These are phyloP conservation scores for Geotrichum phurueaensis DNA, from an alignment of 1,139 yeast species.

Conservation along the genomic window DNA sequence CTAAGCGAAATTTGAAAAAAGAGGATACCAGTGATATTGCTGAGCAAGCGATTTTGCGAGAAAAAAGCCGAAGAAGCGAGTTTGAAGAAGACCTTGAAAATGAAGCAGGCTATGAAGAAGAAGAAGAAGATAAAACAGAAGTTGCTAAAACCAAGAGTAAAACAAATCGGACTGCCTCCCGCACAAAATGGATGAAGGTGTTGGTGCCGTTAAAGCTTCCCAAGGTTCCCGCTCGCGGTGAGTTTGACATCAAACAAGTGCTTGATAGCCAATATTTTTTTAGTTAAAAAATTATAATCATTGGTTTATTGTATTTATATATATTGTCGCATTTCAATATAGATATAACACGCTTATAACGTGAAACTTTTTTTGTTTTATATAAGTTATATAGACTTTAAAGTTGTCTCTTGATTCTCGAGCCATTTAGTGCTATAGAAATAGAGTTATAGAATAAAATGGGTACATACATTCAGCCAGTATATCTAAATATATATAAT, in stretches of 20 bases:
- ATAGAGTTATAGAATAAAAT: no score
- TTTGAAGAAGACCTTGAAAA: not conserved
- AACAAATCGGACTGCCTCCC: not conserved
- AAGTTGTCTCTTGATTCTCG: no score
- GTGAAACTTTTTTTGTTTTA: no score
- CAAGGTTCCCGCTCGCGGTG: conserved; percentile 65
- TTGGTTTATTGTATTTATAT: no score
- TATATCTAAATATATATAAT: no score
- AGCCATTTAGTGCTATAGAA: no score
- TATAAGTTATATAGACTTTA: no score
- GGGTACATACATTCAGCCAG: no score
- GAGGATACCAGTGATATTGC: not conserved
- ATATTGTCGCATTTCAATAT: no score
- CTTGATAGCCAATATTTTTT: conserved; percentile 73
- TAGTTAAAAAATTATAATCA: conserved; percentile 26
- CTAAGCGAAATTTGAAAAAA: not conserved
- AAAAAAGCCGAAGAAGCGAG: not conserved
- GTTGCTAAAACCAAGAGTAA: not conserved
- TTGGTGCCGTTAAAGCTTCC: conserved; percentile 64
- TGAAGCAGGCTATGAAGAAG: not conserved
- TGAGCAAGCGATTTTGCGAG: not conserved
- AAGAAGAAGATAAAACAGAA: not conserved
- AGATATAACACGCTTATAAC: not conserved
- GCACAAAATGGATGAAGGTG: conserved; percentile 27
- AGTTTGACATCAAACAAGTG: conserved; percentile 64